Base-by-base conservation (phyloP, 164 flowering plant species). In the Umbilicus rupestris region DNA sequence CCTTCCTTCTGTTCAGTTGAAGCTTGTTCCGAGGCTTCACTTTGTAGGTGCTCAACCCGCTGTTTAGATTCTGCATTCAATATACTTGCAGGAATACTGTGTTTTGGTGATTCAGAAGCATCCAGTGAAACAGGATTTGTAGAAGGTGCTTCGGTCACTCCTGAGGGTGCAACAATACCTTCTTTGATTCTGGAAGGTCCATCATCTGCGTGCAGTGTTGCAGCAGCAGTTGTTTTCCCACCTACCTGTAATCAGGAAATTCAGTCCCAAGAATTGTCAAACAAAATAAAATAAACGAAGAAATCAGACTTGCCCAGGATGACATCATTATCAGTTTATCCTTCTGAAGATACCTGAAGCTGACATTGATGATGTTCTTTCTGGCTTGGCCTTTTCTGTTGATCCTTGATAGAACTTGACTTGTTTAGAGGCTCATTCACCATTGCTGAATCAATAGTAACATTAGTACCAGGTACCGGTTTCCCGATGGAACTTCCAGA, bases 391-490 rank as follows among this genome's bases (percentile, higher is more conserved):
- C 74, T 77, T 70, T 83, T 79, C 73, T 72, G 84, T 64, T 80
- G 73, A 59, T 85, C 89, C 68, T 79, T 77, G 0, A 78, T 70
- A 17, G 92, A 81, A 42, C 78, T 85, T 24, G 90, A 78, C 75
- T 81, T 76, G 71, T 67, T 76, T 72, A 78, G 20, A 45, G 73
- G 45, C 65, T 77, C 88, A 66, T 35, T 76, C 26, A 49, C 8
- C 6, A 14, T 49, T 49, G 55, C 55, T 49, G 55, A 22, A 49
- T 22, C n/a, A 16, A 17, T 20, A 49, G 55, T 49, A 49, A 49
- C 55, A 49, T 49, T 49, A 49, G 55, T 22, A 49, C 55, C 55
- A 20, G n/a, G 24, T 49, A 49, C 6, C 55, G 20, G 55, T 49
- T 20, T 49, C 11, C 0, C 26, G 20, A n/a, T 49, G 26, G 55